Evolutionary conservation across 192 early-diverging fungal species (phyloP).

Genomic region (Diversispora epigaea): DNA sequence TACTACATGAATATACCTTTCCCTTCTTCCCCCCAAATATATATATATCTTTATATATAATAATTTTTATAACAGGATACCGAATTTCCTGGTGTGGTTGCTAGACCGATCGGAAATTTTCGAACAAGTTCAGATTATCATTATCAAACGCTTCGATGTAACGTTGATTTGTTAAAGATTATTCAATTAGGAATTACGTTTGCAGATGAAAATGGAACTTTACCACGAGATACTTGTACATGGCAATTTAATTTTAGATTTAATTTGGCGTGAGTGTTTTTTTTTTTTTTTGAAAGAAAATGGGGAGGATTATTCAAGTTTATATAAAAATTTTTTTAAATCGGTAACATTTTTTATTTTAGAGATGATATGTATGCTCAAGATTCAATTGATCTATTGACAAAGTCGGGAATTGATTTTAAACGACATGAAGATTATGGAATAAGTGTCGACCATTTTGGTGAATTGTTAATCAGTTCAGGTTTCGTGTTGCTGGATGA

Average conservation of each 20-base stretch:
- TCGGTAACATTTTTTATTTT: not conserved
- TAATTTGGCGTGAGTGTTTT: conserved; percentile 65
- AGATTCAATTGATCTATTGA: conserved; percentile 95
- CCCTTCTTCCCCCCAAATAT: too few relatives aligned
- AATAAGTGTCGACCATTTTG: conserved; percentile 94
- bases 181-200: conserved; percentile 98
- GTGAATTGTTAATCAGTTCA: conserved; percentile 94
- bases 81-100: conserved; percentile 98
- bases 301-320: not conserved
- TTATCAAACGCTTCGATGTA: conserved; percentile 96
- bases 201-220: conserved; percentile 81
- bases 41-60: too few relatives aligned
- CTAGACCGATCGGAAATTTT: conserved; percentile 96
- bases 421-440: conserved; percentile 94
- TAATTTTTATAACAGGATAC: conserved; percentile 69
- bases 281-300: not conserved
- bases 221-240: conserved; percentile 82
- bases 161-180: conserved; percentile 96
- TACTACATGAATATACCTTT: too few relatives aligned
- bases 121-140: conserved; percentile 95
- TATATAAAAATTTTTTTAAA: conserved; percentile 23
- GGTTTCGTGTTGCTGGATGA: conserved; percentile 92
- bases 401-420: conserved; percentile 98
- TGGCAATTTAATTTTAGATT: conserved; percentile 99
- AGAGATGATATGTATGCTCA: conserved; percentile 98